Percentiles rank a stretch among this genome's conserved stretches.
Conservation (phyloP, 2,329 filamentous ascomycete species). For the Alternaria sp. region DNA sequence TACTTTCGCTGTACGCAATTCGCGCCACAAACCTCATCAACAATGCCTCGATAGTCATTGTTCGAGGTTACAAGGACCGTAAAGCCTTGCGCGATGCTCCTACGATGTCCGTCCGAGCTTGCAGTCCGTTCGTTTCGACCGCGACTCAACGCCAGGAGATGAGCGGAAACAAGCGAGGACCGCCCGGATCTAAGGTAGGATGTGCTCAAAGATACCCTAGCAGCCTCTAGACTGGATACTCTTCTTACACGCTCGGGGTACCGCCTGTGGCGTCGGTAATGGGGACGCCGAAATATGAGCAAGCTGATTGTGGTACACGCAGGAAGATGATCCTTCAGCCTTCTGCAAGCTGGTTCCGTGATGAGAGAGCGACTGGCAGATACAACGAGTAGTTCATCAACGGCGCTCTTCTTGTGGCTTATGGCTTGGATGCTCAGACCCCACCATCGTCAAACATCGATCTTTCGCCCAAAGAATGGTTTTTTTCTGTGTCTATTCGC, state of each 20-base stretch:
- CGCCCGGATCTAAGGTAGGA: constrained; percentile 12
- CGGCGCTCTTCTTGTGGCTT: constrained; percentile 19
- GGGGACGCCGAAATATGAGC: constrained; percentile 31
- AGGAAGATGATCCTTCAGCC: constrained; percentile 28
- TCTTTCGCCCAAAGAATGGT: constrained; percentile 22
- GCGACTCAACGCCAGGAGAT: constrained; percentile 17
- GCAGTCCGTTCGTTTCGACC: constrained; percentile 23
- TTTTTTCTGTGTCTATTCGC: constrained; percentile 28
- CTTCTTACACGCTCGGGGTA: constrained; percentile 24
- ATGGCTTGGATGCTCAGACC: constrained; percentile 18
- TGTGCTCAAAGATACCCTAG: constrained; percentile 21
- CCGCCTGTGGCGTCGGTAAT: constrained; percentile 32
- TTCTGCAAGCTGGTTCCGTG: constrained; percentile 1
- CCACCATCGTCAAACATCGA: constrained; percentile 29
- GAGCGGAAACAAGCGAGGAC: constrained; percentile 20
- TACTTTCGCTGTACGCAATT: constrained; percentile 8
- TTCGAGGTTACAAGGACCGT: constrained; percentile 1
- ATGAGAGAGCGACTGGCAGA: not conserved
- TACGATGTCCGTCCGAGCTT: constrained; percentile 19
- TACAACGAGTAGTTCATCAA: constrained; percentile 15
- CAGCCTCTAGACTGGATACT: constrained; percentile 14
- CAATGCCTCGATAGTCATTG: not conserved
- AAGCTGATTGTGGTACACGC: constrained; percentile 27
- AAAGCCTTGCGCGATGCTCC: constrained; percentile 7
- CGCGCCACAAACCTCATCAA: not conserved